These are phyloP conservation scores for Ciborinia camelliae DNA, from an alignment of 2,329 filamentous ascomycete species.

Conservation along the genomic window DNA sequence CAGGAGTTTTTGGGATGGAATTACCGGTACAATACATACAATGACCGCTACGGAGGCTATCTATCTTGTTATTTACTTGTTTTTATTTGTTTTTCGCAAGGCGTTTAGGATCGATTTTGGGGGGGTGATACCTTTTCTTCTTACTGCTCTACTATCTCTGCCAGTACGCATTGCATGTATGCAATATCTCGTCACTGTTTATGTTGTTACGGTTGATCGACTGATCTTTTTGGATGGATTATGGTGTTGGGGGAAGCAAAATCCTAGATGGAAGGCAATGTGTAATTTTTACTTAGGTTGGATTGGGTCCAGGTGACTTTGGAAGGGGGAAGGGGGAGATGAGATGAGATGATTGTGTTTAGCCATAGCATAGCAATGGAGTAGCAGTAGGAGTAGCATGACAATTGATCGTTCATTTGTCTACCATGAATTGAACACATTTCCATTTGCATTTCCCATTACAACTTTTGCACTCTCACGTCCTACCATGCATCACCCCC, in stretches of 20 bases:
- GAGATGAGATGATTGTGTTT: not conserved
- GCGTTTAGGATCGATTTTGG: not conserved
- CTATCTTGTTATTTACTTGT: not conserved
- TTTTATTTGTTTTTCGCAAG: conserved; percentile 4
- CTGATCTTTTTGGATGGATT: conserved; percentile 16
- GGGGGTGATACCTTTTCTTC: conserved; percentile 9
- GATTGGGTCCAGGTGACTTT: conserved; percentile 3
- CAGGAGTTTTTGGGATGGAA: conserved; percentile 7
- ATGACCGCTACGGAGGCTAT: conserved; percentile 13
- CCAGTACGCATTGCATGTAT: conserved; percentile 13
- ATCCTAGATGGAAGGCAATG: conserved; percentile 16
- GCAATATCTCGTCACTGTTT: conserved; percentile 1
- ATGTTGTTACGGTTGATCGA: not conserved
- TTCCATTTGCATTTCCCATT: not conserved
- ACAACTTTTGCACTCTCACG: not conserved
- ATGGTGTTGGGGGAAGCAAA: conserved; percentile 12
- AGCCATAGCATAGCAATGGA: not conserved
- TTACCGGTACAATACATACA: conserved; percentile 3
- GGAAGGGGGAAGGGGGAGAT: not conserved
- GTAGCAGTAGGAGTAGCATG: not conserved
- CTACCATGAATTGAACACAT: not conserved
- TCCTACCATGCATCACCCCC: not conserved
- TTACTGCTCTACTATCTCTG: conserved; percentile 11
- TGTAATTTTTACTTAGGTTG: conserved; percentile 15
- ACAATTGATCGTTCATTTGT: not conserved